Evolutionary conservation across 805 yeast genomes (phyloP).

Genomic region (Candida boidinii): DNA sequence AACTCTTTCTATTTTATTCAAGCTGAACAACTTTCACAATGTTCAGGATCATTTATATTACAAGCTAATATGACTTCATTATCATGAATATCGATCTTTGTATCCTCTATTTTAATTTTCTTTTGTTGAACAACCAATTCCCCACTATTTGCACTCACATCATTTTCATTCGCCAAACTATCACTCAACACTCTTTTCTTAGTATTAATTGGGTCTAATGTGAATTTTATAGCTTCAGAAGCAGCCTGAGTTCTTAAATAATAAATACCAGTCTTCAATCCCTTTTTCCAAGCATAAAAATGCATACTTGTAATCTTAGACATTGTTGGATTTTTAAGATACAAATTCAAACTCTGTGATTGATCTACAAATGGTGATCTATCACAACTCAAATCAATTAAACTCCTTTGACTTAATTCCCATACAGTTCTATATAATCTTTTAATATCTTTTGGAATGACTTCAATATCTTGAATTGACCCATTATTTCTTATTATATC

Average conservation of each 20-base stretch:
- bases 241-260: conserved; percentile 97
- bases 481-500: conserved; percentile 72
- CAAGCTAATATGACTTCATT: conserved; percentile 11
- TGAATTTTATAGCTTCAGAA: conserved; percentile 91
- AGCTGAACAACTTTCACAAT: conserved; percentile 35
- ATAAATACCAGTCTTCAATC: conserved; percentile 98
- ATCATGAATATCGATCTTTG: conserved; percentile 4
- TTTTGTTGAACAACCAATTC: conserved; percentile 3
- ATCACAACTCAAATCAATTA: conserved; percentile 83
- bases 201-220: conserved; percentile 39
- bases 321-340: conserved; percentile 85
- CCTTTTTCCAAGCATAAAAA: conserved; percentile 98
- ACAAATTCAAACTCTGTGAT: conserved; percentile 88
- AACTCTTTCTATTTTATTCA: no score
- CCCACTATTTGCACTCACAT: neutral
- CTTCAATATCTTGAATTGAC: conserved; percentile 69
- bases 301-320: conserved; percentile 97
- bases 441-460: conserved; percentile 69
- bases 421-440: conserved; percentile 88
- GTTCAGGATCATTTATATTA: conserved; percentile 15
- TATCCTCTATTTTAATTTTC: no score
- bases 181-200: neutral
- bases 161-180: neutral
- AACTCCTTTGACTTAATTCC: conserved; percentile 84
- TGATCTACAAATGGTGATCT: conserved; percentile 75